Percentiles rank a stretch among this genome's conserved stretches.
Conservation (phyloP, 352 stramenopile species). For the Globisporangium solare region DNA sequence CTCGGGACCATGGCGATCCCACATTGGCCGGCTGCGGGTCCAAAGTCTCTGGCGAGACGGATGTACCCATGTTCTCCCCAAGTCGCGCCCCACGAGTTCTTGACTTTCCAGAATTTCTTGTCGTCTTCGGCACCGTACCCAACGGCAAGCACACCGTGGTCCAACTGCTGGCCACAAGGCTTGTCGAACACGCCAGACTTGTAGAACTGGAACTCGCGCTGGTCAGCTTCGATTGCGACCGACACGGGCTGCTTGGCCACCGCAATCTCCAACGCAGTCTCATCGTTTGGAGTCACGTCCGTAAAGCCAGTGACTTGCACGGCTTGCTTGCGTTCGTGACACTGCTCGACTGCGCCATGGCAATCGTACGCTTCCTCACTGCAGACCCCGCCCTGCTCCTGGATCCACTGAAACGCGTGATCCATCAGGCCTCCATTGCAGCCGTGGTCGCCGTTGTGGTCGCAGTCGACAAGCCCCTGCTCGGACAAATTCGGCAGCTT, state of each 20-base stretch:
- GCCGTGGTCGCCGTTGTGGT: slow-evolving; percentile 71
- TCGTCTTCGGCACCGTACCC: slow-evolving; percentile 89
- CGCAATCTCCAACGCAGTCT: slow-evolving; percentile 77
- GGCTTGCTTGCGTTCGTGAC: slow-evolving; percentile 27
- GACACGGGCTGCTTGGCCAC: slow-evolving; percentile 93
- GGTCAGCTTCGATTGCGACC: slow-evolving; percentile 91
- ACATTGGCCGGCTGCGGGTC: slow-evolving; percentile 16
- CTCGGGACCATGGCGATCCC: slow-evolving; percentile 27
- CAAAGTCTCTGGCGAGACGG: slow-evolving; percentile 72
- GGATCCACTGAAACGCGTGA: slow-evolving; percentile 91
- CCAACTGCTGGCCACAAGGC: slow-evolving; percentile 80
- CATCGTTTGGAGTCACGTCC: slow-evolving; percentile 46
- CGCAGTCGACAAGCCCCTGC: slow-evolving; percentile 92
- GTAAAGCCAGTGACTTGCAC: slow-evolving; percentile 42
- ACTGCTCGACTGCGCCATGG: slow-evolving; percentile 28
- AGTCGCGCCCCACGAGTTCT: slow-evolving; percentile 96
- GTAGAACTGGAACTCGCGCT: slow-evolving; percentile 97
- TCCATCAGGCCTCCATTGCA: slow-evolving; percentile 90
- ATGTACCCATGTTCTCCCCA: slow-evolving; percentile 96
- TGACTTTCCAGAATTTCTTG: slow-evolving; percentile 79
- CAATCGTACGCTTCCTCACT: slow-evolving; percentile 83
- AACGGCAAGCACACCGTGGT: slow-evolving; percentile 96
- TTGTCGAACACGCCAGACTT: slow-evolving; percentile 83
- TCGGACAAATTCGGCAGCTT: slow-evolving; percentile 84
- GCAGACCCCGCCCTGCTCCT: slow-evolving; percentile 69